Base-by-base conservation (phyloP, 352 stramenopile genomes). In the Pythium plurisporium region DNA sequence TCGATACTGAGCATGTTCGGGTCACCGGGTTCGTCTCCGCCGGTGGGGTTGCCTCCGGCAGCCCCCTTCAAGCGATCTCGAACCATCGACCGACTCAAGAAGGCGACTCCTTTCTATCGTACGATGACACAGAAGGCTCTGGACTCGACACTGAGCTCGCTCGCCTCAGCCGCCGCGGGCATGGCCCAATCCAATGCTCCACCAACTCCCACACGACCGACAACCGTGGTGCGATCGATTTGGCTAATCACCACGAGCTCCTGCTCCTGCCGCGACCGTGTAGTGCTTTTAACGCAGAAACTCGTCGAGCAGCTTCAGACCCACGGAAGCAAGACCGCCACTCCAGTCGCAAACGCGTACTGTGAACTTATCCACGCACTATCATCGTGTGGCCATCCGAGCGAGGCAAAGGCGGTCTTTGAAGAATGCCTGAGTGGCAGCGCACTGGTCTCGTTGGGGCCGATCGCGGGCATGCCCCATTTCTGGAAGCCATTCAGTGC, bases 371-470 rank as follows among this genome's bases (percentile, higher is more conserved):
- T 84, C n/a, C 43, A 72, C 14, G 59, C 51, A 11, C 54, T 84
- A 4, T 56, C 59, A 11, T 22, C 43, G 15, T 84, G 74, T 19
- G 57, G 65, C 1, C 74, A 82, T 34, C 49, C 65, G 5, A 68
- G 67, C 25, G 74, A 84, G 36, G 65, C 71, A 23, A 78, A 81
- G 44, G 62, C 64, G 10, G 69, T 80, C n/a, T 82, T 81, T 25
- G 67, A 79, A 45, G 73, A 79, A 30, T 84, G 67, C 20, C 42
- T 84, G 9, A 64, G 67, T 11, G 62, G 55, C 12, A 66, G 61
- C 30, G 37, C 56, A 22, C 31, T 78, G 10, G 15, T 69, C 6
- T 69, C 64, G 6, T 59, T 84, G 1, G 67, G 55, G n/a, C 34
- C 47, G 0, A 75, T 78, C 27, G 66, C 64, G 12, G 54, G 34